Percentiles rank a stretch among this genome's conserved stretches.
Conservation (phyloP, 1,284 basidiomycete species). For the Rhodotorula glutinis region DNA sequence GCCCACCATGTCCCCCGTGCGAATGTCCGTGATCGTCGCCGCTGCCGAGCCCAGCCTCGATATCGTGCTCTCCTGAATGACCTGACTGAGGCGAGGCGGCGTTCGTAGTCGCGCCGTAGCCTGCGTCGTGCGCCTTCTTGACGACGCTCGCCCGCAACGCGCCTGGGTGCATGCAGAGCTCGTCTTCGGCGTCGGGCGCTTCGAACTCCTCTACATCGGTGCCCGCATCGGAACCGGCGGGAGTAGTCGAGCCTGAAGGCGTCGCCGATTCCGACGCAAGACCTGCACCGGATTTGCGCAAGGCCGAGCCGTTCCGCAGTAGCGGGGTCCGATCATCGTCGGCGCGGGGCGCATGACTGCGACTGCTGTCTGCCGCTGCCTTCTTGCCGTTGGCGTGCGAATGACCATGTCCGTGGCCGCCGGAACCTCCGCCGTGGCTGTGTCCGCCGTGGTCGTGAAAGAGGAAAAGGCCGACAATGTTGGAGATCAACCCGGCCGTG, state of each 20-base stretch:
- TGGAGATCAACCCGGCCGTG: slow-evolving; percentile 80
- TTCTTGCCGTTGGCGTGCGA: slow-evolving; percentile 31
- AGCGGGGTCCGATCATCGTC: slow-evolving; percentile 34
- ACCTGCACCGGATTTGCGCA: not conserved
- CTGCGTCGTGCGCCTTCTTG: slow-evolving; percentile 40
- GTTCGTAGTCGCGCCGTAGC: slow-evolving; percentile 34
- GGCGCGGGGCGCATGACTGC: slow-evolving; percentile 3
- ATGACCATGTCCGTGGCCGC: slow-evolving; percentile 39
- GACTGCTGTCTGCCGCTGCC: not conserved
- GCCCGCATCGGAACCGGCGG: not conserved
- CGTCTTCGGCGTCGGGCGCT: slow-evolving; percentile 32
- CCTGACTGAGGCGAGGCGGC: not conserved
- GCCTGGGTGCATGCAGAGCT: slow-evolving; percentile 42
- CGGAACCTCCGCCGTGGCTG: slow-evolving; percentile 51
- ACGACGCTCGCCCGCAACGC: slow-evolving; percentile 41
- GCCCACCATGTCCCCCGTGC: slow-evolving; percentile 45
- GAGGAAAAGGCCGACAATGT: slow-evolving; percentile 87
- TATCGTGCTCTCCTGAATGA: not conserved
- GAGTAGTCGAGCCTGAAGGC: not conserved
- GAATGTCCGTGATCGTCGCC: slow-evolving; percentile 37
- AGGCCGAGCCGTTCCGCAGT: slow-evolving; percentile 7
- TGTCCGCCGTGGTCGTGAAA: slow-evolving; percentile 82
- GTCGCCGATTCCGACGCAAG: slow-evolving; percentile 1
- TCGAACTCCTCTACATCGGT: slow-evolving; percentile 17
- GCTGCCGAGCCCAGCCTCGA: slow-evolving; percentile 3